A percentile compares a stretch with the other conserved stretches of the same genome.
Evolutionary conservation across 129 eudicot species (phyloP).

Genomic region (Glebionis coronaria): DNA sequence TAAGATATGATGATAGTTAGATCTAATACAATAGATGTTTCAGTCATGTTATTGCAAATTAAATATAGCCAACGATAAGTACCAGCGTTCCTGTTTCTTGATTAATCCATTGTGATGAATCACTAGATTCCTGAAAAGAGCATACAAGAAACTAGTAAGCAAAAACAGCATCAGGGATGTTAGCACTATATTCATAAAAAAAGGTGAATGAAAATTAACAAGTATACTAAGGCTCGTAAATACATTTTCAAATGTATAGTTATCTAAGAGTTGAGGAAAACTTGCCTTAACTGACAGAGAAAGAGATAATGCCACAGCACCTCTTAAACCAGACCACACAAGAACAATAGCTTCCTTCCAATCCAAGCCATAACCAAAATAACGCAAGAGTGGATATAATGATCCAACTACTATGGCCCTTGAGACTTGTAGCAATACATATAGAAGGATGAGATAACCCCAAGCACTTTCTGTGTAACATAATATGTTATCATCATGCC

Average conservation of each 20-base stretch:
- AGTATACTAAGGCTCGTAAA: no score
- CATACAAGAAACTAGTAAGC: constrained; percentile 10
- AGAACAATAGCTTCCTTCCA: constrained; percentile 92
- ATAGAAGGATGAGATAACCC: constrained; percentile 91
- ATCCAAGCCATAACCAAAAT: constrained; percentile 89
- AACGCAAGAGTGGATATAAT: constrained; percentile 64
- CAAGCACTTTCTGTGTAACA: no score
- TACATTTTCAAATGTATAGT: not conserved
- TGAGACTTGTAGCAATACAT: constrained; percentile 67
- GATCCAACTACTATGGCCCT: constrained; percentile 62
- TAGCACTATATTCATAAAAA: not conserved
- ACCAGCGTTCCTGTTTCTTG: constrained; percentile 79
- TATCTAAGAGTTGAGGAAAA: constrained; percentile 15
- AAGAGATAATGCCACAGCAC: constrained; percentile 95
- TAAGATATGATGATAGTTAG: not conserved
- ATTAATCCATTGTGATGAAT: constrained; percentile 48
- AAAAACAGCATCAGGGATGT: not conserved
- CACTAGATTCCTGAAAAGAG: constrained; percentile 72
- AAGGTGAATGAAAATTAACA: no score
- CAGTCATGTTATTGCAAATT: not conserved
- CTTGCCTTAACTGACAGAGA: constrained; percentile 88
- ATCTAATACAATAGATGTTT: no score
- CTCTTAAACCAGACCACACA: constrained; percentile 90
- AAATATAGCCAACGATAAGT: constrained; percentile 22
- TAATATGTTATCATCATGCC: constrained; percentile 11